These are phyloP conservation scores for Zymoseptoria crescenta DNA, from an alignment of 2,329 filamentous ascomycete genomes.

Conservation along the genomic window DNA sequence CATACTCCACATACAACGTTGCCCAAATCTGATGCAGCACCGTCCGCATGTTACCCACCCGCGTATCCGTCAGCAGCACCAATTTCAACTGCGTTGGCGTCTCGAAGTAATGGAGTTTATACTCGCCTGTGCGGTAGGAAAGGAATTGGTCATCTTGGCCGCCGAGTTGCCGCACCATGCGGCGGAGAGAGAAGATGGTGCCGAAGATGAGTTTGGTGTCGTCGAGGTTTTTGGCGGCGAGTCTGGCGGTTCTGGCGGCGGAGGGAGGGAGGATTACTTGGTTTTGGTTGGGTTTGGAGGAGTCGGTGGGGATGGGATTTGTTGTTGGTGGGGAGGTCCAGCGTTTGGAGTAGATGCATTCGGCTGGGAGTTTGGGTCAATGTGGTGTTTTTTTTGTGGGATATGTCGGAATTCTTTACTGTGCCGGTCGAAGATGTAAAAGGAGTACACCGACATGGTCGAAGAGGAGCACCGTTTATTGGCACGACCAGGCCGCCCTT, in stretches of 20 bases:
- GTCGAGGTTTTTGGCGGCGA: constrained; percentile 47
- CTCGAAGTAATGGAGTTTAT: constrained; percentile 99
- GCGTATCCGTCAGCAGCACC: constrained; percentile 90
- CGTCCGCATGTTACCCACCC: constrained; percentile 68
- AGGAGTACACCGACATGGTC: constrained; percentile 85
- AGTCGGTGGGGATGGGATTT: constrained; percentile 2
- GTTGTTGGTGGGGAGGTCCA: constrained; percentile 50
- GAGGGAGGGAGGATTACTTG: constrained; percentile 3
- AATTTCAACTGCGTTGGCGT: constrained; percentile 93
- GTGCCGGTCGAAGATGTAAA: constrained; percentile 98
- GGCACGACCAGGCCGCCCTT: too few relatives aligned
- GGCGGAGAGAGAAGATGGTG: constrained; percentile 89
- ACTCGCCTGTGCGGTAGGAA: constrained; percentile 84
- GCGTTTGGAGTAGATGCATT: constrained; percentile 90
- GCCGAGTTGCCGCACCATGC: constrained; percentile 93
- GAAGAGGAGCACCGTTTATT: background rate
- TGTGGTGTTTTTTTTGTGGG: background rate
- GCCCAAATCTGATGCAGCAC: constrained; percentile 98
- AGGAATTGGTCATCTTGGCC: constrained; percentile 90
- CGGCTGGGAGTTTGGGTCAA: constrained; percentile 50
- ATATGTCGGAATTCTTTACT: constrained; percentile 50
- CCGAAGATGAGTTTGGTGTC: constrained; percentile 97
- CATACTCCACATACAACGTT: constrained; percentile 93
- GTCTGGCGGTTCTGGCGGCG: background rate
- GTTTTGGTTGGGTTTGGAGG: constrained; percentile 7